phyloP scores from a whole-genome alignment of 345 rosid genomes.

The Brassica juncea region DNA sequence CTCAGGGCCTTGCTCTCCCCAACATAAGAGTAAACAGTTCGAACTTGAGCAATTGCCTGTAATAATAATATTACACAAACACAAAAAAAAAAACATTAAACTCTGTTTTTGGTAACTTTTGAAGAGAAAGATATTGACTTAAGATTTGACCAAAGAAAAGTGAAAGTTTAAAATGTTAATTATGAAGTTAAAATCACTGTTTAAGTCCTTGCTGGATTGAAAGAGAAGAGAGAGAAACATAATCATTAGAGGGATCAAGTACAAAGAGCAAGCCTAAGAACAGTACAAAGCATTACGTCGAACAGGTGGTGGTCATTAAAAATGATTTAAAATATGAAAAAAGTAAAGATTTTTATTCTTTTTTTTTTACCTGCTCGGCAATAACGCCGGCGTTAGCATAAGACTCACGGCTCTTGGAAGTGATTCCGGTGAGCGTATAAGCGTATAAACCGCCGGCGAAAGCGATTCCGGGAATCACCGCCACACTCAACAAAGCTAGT shows the following conservation, averaged over 20 bases:
- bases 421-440: slow-evolving; percentile 93
- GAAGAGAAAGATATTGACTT: slow-evolving; percentile 11
- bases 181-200: slow-evolving; percentile 19
- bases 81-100: background rate
- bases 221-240: slow-evolving; percentile 21
- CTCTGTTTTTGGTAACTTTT: slow-evolving; percentile 19
- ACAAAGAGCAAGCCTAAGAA: slow-evolving; percentile 40
- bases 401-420: slow-evolving; percentile 97
- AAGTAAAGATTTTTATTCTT: background rate
- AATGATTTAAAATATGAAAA: background rate
- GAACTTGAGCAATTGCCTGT: slow-evolving; percentile 97
- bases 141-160: slow-evolving; percentile 13
- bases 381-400: slow-evolving; percentile 94
- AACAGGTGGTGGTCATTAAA: slow-evolving; percentile 25
- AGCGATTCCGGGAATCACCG: slow-evolving; percentile 98
- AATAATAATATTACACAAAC: background rate
- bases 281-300: slow-evolving; percentile 29
- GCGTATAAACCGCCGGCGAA: slow-evolving; percentile 99
- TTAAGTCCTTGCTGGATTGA: slow-evolving; percentile 14
- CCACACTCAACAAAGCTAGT: slow-evolving; percentile 89
- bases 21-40: slow-evolving; percentile 92
- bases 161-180: background rate
- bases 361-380: slow-evolving; percentile 86
- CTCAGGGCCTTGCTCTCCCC: slow-evolving; percentile 96
- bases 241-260: slow-evolving; percentile 37